phyloP scores from a whole-genome alignment of 169 alveolate species.

The Cryptosporidium canis region DNA sequence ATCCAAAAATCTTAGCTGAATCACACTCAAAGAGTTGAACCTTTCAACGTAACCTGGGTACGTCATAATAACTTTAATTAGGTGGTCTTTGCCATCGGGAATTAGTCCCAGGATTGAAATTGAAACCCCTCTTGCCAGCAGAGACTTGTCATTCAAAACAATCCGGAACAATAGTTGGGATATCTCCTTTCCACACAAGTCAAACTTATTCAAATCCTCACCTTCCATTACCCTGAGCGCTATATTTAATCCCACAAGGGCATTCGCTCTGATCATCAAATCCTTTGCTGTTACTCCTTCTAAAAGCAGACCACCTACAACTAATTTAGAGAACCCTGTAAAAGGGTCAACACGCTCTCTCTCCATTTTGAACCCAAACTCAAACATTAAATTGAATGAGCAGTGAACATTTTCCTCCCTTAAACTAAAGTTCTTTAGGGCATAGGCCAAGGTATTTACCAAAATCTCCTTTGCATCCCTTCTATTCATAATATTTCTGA shows the following conservation, averaged over 20 bases:
- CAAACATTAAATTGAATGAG: conserved; percentile 2
- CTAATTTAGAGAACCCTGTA: not conserved
- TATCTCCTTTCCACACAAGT: not conserved
- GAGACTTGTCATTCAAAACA: conserved; percentile 30
- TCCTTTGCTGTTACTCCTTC: conserved; percentile 21
- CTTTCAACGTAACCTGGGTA: conserved; percentile 13
- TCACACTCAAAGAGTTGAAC: not conserved
- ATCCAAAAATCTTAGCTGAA: not conserved
- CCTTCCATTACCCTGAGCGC: not conserved
- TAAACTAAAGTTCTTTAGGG: conserved; percentile 7
- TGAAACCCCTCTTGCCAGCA: conserved; percentile 7
- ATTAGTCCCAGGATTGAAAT: conserved; percentile 26
- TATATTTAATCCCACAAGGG: conserved; percentile 3
- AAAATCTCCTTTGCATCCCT: not conserved
- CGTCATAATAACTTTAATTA: not conserved
- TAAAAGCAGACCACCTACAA: not conserved
- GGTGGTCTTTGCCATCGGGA: not conserved
- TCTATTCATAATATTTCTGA: not conserved
- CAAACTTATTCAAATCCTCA: not conserved
- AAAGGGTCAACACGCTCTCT: not conserved
- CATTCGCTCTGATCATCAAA: conserved; percentile 2
- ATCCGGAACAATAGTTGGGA: not conserved
- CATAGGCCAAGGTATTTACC: conserved; percentile 19
- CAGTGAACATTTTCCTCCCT: conserved; percentile 2
- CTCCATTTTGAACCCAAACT: not conserved